Percentiles rank a stretch among this genome's conserved stretches.
Evolutionary conservation across 208 protist genomes (phyloP).

Genomic region (Leishmania aethiopica): DNA sequence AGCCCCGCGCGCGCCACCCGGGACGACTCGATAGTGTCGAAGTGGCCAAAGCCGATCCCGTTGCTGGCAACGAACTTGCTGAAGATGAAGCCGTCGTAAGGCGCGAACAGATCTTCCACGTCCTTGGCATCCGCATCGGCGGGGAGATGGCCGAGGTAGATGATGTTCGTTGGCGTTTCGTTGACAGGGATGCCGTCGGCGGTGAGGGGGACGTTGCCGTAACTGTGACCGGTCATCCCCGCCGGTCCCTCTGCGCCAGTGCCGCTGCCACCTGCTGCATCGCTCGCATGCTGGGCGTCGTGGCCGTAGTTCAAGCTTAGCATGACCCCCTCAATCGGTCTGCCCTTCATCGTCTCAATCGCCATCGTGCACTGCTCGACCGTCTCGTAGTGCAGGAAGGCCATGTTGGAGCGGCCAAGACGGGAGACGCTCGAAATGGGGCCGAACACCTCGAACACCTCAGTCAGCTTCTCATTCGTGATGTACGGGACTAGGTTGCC

Average conservation of each 20-base stretch:
- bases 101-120: conserved; percentile 67
- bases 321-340: conserved; percentile 69
- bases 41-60: conserved; percentile 87
- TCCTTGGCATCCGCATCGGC: conserved; percentile 63
- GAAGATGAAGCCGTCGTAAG: conserved; percentile 89
- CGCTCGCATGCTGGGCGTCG: conserved; percentile 33
- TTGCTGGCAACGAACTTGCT: conserved; percentile 64
- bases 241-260: conserved; percentile 5
- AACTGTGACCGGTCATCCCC: conserved; percentile 7
- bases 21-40: conserved; percentile 72
- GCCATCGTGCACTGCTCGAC: conserved; percentile 85
- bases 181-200: conserved; percentile 58
- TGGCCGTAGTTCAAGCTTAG: conserved; percentile 89
- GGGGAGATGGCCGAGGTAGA: conserved; percentile 84
- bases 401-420: conserved; percentile 70
- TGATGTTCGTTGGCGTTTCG: conserved; percentile 83
- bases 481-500: conserved; percentile 75
- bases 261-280: conserved; percentile 9
- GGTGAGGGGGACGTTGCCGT: conserved; percentile 19
- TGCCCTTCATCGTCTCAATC: conserved; percentile 72
- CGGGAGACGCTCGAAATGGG: conserved; percentile 68
- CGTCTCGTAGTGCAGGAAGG: conserved; percentile 86
- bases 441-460: conserved; percentile 84
- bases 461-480: conserved; percentile 66
- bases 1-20: conserved; percentile 59